These are phyloP conservation scores for Euphorbia pulcherrima DNA, from an alignment of 345 rosid species.

Conservation along the genomic window DNA sequence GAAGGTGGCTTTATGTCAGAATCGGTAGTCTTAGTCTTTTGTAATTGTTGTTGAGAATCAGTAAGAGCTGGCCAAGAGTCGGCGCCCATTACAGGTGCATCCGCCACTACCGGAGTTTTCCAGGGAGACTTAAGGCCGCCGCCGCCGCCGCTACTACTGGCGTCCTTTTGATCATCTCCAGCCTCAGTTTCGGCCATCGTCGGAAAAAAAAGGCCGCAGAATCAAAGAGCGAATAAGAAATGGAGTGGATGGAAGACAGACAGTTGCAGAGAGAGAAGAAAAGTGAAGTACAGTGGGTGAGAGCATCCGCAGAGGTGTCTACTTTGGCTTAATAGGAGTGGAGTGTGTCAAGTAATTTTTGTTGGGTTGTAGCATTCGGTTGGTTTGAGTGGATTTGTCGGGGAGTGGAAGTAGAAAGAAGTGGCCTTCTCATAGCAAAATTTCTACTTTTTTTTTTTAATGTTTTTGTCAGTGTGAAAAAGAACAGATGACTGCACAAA, in stretches of 20 bases:
- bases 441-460: too few species aligned
- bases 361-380: not conserved
- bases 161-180: conserved; percentile 48
- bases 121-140: conserved; percentile 63
- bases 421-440: not conserved
- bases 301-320: conserved; percentile 3
- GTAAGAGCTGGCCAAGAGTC: conserved; percentile 89
- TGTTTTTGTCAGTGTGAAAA: not conserved
- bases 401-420: not conserved
- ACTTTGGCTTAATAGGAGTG: not conserved
- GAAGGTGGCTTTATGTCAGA: conserved; percentile 5
- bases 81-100: conserved; percentile 65
- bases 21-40: conserved; percentile 36
- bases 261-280: conserved; percentile 4
- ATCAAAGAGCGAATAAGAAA: not conserved
- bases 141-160: conserved; percentile 1
- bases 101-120: conserved; percentile 59
- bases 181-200: conserved; percentile 58
- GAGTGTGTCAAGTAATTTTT: not conserved
- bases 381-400: too few species aligned
- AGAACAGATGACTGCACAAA: not conserved
- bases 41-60: conserved; percentile 55
- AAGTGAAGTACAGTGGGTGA: not conserved
- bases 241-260: not conserved
- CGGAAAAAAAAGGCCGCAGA: conserved; percentile 26